Base-by-base conservation (phyloP, 1,284 basidiomycete species). In the Moesziomyces sp. region DNA sequence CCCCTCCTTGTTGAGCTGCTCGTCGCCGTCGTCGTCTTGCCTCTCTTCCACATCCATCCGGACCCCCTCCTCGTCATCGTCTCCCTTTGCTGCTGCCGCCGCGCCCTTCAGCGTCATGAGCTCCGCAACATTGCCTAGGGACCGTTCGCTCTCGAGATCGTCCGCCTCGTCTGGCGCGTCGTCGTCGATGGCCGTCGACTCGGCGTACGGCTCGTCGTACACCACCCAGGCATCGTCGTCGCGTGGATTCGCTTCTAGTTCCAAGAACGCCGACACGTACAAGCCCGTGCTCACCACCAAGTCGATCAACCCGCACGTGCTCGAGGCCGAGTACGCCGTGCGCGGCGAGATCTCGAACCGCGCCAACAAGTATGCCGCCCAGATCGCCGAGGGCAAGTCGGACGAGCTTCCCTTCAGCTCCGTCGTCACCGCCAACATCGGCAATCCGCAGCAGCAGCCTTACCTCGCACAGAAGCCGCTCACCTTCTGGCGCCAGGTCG, bases 401-500 rank as follows among this genome's bases (percentile, higher is more conserved):
- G 52, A 80, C 21, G 55, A 65, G 11, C 88, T 98, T 19, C 93
- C 94, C 23, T 99, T 98, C 84, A 88, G 90, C 82, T 90, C 90
- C 77, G 88, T 99, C 85, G 94, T 98, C 83, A 93, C 90, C 24
- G 93, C 94, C 74, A 99, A 99, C 86, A 99, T 99, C 64, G 96
- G 96, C 10, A 99, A 99, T 84, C 96, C 96, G 0, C 96, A 99
- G 86, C 96, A 97, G 86, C 91, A 91, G 82, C 82, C 81, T 7
- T 93, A 93, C 1, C 88, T 99, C 46, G 91, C 97, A 84, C 97
- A 99, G 85, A 89, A 91, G 23, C 93, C 95, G 1, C 89, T 99
- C 69, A 97, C 96, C 9, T 99, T 93, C 85, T 89, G 90, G 80
- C 88, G 96, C 67, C 96, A 99, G 90, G 89, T 95, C 57, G 92